These are phyloP conservation scores for Backusella parvicylindrica DNA, from an alignment of 192 early-diverging fungal genomes.

Conservation along the genomic window DNA sequence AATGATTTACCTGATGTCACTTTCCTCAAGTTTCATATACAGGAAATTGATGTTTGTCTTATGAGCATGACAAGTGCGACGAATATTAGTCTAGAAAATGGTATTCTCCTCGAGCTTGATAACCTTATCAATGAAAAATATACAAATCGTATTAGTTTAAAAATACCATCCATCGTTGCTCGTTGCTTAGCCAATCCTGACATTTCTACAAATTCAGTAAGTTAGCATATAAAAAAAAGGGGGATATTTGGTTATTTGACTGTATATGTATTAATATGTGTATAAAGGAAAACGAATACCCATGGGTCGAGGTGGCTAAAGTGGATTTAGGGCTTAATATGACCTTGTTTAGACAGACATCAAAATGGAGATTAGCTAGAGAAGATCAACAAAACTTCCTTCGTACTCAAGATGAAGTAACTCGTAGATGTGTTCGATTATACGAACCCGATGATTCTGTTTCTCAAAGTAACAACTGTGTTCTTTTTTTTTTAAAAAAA, in stretches of 20 bases:
- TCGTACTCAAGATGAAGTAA: conserved; percentile 55
- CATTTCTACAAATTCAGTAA: neutral
- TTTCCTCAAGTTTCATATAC: conserved; percentile 52
- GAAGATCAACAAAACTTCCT: conserved; percentile 58
- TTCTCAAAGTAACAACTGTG: neutral
- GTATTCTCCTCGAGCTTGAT: conserved; percentile 61
- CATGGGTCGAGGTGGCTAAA: conserved; percentile 70
- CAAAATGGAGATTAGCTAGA: conserved; percentile 45
- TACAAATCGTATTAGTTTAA: conserved; percentile 46
- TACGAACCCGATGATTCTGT: conserved; percentile 39
- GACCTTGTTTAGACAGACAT: conserved; percentile 51
- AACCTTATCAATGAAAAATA: conserved; percentile 59
- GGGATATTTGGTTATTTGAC: neutral
- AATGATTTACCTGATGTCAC: conserved; percentile 53
- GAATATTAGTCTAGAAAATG: conserved; percentile 53
- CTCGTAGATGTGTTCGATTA: conserved; percentile 55
- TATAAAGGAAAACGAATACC: conserved; percentile 16
- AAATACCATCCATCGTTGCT: conserved; percentile 55
- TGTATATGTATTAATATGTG: neutral
- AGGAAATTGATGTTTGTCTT: conserved; percentile 57
- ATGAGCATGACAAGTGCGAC: conserved; percentile 51
- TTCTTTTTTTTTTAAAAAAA: neutral
- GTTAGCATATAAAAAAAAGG: neutral
- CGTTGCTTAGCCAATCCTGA: conserved; percentile 49
- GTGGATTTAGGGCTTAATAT: conserved; percentile 53